These are phyloP conservation scores for Penicillium verrucosum DNA, from an alignment of 2,329 filamentous ascomycete species.

Conservation along the genomic window DNA sequence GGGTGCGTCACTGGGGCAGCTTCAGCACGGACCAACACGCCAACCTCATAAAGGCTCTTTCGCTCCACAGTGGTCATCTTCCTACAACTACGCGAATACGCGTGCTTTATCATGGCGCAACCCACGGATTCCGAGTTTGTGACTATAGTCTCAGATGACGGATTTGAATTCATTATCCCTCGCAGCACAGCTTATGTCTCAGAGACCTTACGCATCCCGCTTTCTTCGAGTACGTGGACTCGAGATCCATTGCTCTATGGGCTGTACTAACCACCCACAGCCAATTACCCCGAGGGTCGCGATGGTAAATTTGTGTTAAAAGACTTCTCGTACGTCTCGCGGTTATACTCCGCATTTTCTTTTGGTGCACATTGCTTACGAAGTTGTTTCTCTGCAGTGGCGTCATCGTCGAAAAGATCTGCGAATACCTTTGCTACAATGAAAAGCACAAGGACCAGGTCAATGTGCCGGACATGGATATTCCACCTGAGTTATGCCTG, in stretches of 20 bases:
- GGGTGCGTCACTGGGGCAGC: slow-evolving; percentile 3
- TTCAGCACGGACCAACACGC: slow-evolving; percentile 13
- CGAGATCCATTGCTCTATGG: neutral
- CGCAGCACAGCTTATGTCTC: slow-evolving; percentile 60
- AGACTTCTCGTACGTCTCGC: slow-evolving; percentile 53
- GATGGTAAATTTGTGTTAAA: slow-evolving; percentile 58
- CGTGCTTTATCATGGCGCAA: slow-evolving; percentile 12
- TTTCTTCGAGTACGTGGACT: slow-evolving; percentile 55
- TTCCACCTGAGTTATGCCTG: slow-evolving; percentile 62
- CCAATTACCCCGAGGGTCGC: slow-evolving; percentile 59
- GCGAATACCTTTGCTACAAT: slow-evolving; percentile 68
- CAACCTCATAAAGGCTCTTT: slow-evolving; percentile 6
- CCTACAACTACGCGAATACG: slow-evolving; percentile 12
- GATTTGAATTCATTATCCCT: slow-evolving; percentile 62
- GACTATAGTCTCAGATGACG: slow-evolving; percentile 62
- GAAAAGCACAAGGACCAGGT: slow-evolving; percentile 59
- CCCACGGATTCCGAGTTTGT: slow-evolving; percentile 52
- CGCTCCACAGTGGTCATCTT: slow-evolving; percentile 4
- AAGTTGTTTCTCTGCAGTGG: slow-evolving; percentile 43
- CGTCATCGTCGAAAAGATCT: slow-evolving; percentile 64
- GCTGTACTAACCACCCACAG: slow-evolving; percentile 36
- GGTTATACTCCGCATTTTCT: neutral
- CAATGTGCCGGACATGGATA: slow-evolving; percentile 65
- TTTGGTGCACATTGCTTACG: slow-evolving; percentile 2
- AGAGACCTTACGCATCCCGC: slow-evolving; percentile 60